Conservation (phyloP, 2,329 filamentous ascomycete species). For the Lecanicillium sp. region DNA sequence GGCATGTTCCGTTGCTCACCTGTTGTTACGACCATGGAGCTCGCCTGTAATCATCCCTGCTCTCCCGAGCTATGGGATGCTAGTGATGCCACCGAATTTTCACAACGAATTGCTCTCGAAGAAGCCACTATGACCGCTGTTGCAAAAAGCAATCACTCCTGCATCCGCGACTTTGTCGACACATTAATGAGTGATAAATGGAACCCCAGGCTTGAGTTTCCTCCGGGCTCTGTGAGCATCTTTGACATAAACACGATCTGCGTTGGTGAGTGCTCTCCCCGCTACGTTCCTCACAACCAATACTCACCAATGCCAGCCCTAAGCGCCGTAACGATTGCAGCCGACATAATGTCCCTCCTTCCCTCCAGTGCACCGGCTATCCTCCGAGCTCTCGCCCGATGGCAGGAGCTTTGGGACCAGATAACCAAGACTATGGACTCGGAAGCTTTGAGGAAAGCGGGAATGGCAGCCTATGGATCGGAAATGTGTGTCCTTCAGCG, state of each 20-base stretch:
- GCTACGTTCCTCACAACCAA: not conserved
- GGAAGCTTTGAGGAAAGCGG: slow-evolving; percentile 1
- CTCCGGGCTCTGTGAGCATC: slow-evolving; percentile 9
- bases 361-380: slow-evolving; percentile 6
- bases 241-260: slow-evolving; percentile 8
- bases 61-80: slow-evolving; percentile 18
- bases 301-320: slow-evolving; percentile 1
- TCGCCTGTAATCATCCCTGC: slow-evolving; percentile 18
- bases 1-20: slow-evolving; percentile 17
- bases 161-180: slow-evolving; percentile 12
- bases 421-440: not conserved
- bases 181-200: slow-evolving; percentile 14
- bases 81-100: slow-evolving; percentile 12
- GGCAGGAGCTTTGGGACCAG: slow-evolving; percentile 14
- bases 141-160: not conserved
- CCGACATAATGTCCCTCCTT: slow-evolving; percentile 12
- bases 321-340: slow-evolving; percentile 8
- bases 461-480: slow-evolving; percentile 3
- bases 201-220: slow-evolving; percentile 5
- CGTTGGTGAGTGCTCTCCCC: slow-evolving; percentile 7
- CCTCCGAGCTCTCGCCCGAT: slow-evolving; percentile 12
- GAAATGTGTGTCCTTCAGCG: slow-evolving; percentile 3
- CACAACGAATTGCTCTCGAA: not conserved
- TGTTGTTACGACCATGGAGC: slow-evolving; percentile 14
- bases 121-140: not conserved